phyloP scores from a whole-genome alignment of 805 yeast genomes.

The Saccharomycopsis javanensis region DNA sequence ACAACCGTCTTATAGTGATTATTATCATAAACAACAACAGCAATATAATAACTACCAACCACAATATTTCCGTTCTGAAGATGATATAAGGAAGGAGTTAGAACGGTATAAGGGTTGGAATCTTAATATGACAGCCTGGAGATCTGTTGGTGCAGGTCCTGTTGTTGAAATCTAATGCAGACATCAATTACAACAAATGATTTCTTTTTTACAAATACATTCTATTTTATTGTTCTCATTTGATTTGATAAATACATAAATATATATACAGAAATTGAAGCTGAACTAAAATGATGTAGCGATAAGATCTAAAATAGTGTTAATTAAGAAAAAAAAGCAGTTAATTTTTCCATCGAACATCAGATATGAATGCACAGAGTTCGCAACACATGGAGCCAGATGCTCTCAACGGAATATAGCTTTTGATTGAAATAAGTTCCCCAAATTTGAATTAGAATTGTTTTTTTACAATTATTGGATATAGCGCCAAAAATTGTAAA shows the following conservation, averaged over 20 bases:
- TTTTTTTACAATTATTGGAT: no score
- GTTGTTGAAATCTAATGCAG: slow-evolving; percentile 35
- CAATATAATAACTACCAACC: slow-evolving; percentile 1
- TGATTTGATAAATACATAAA: background rate
- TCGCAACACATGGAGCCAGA: no score
- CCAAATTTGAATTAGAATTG: no score
- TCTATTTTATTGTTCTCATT: background rate
- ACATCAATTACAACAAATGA: background rate
- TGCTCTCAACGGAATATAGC: no score
- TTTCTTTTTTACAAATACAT: background rate
- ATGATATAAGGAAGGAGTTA: slow-evolving; percentile 47
- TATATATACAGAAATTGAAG: background rate
- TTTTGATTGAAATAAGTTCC: no score
- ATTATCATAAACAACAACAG: background rate
- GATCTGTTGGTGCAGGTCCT: slow-evolving; percentile 59
- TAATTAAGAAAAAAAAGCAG: no score
- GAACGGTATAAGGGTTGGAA: slow-evolving; percentile 78
- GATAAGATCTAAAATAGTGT: no score
- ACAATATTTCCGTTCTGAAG: slow-evolving; percentile 27
- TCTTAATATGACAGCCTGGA: slow-evolving; percentile 80
- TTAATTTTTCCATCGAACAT: no score
- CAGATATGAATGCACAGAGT: no score
- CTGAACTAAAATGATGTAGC: no score
- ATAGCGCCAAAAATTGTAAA: no score
- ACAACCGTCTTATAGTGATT: slow-evolving; percentile 10